phyloP scores from a whole-genome alignment of 2,329 filamentous ascomycete genomes.

The Botryotinia narcissicola region DNA sequence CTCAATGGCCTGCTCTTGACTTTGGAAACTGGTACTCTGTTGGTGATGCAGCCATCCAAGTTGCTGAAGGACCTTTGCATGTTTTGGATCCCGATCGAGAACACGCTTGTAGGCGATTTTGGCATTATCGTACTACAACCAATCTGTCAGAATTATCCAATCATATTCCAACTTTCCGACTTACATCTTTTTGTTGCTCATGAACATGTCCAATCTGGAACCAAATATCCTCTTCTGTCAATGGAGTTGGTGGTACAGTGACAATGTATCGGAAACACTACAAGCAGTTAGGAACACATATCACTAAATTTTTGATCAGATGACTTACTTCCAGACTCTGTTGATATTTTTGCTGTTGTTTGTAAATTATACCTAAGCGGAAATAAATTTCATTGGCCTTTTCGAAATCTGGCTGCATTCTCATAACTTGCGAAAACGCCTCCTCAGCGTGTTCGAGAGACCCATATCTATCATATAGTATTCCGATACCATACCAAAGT shows the following conservation, averaged over 20 bases:
- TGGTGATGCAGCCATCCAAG: slow-evolving; percentile 97
- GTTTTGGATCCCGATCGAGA: slow-evolving; percentile 88
- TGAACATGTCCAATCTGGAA: slow-evolving; percentile 99
- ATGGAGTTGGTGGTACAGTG: slow-evolving; percentile 80
- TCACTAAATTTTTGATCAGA: slow-evolving; percentile 20
- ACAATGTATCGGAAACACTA: slow-evolving; percentile 99
- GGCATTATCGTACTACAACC: slow-evolving; percentile 77
- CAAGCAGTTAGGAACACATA: slow-evolving; percentile 25
- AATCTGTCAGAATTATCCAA: slow-evolving; percentile 34
- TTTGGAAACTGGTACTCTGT: slow-evolving; percentile 85
- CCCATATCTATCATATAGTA: slow-evolving; percentile 93
- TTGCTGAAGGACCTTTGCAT: slow-evolving; percentile 97
- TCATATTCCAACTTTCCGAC: slow-evolving; percentile 41
- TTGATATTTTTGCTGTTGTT: slow-evolving; percentile 91
- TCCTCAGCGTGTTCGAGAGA: slow-evolving; percentile 97
- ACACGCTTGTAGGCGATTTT: slow-evolving; percentile 92
- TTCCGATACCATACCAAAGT: slow-evolving; percentile 98
- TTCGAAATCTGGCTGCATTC: slow-evolving; percentile 95
- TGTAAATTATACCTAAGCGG: slow-evolving; percentile 98
- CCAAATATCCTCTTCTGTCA: slow-evolving; percentile 98
- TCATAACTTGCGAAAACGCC: slow-evolving; percentile 97
- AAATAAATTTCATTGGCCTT: slow-evolving; percentile 99
- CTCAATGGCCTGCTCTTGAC: slow-evolving; percentile 94
- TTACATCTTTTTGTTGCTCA: slow-evolving; percentile 96
- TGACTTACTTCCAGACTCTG: slow-evolving; percentile 81